A percentile compares a stretch with the other conserved stretches of the same genome.
Conservation (phyloP, 2,329 filamentous ascomycete genomes). For the Ceratocystis albifundus region DNA sequence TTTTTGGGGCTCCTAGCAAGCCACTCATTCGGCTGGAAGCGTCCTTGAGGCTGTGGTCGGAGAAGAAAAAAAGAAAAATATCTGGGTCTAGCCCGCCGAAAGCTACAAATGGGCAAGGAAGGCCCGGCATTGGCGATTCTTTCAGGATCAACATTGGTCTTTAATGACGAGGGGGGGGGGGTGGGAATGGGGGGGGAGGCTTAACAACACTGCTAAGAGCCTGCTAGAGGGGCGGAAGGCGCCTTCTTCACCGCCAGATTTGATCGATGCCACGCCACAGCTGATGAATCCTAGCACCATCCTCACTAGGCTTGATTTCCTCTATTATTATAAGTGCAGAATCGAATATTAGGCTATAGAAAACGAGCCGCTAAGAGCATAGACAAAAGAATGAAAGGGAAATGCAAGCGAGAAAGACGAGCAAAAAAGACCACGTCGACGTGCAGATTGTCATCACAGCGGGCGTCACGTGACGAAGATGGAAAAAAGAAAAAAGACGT, state of each 20-base stretch:
- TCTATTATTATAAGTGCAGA: not conserved
- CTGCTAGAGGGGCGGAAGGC: not conserved
- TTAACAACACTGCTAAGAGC: too few species aligned
- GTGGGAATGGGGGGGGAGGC: too few species aligned
- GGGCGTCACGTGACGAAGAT: not conserved
- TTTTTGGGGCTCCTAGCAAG: not conserved
- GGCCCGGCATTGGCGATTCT: not conserved
- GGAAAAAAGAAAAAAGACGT: not conserved
- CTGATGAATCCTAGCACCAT: not conserved
- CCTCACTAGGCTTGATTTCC: not conserved
- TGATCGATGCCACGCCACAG: slow-evolving; percentile 7
- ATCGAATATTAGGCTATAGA: not conserved
- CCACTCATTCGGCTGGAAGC: too few species aligned
- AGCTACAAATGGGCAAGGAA: not conserved
- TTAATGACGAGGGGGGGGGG: too few species aligned
- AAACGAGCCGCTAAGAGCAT: not conserved
- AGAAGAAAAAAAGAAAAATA: not conserved
- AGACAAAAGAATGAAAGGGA: not conserved
- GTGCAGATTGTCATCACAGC: not conserved
- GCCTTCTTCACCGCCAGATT: slow-evolving; percentile 5
- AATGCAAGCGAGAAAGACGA: not conserved
- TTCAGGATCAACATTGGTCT: not conserved
- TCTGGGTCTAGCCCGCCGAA: too few species aligned
- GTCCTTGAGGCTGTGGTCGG: not conserved
- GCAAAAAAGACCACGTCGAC: not conserved